phyloP scores from a whole-genome alignment of 768 basidiomycete genomes.

The Lentinula aciculospora region DNA sequence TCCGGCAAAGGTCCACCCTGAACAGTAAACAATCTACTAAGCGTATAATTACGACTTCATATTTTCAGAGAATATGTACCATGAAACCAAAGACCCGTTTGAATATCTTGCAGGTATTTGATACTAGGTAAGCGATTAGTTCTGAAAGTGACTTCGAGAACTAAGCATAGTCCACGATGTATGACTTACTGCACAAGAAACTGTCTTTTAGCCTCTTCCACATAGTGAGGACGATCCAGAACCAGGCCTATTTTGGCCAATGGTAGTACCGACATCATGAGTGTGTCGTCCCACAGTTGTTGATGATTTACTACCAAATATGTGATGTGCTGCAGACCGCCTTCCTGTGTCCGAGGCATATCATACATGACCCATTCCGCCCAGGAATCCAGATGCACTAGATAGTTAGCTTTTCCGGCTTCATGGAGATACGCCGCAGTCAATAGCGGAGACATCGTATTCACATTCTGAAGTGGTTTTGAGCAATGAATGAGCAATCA shows the following conservation, averaged over 20 bases:
- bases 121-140: constrained; percentile 19
- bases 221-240: constrained; percentile 41
- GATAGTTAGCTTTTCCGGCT: constrained; percentile 25
- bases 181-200: constrained; percentile 40
- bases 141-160: background rate
- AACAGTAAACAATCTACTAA: background rate
- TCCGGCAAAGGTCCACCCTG: constrained; percentile 41
- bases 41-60: background rate
- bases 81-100: constrained; percentile 44
- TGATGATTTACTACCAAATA: constrained; percentile 34
- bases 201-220: constrained; percentile 50
- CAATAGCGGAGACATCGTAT: constrained; percentile 50
- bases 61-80: constrained; percentile 20
- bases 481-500: background rate
- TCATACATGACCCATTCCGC: constrained; percentile 48
- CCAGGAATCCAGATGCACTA: constrained; percentile 39
- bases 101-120: constrained; percentile 38
- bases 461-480: constrained; percentile 36
- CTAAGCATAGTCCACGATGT: no score
- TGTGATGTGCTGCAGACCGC: constrained; percentile 43
- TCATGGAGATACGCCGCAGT: constrained; percentile 40
- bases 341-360: constrained; percentile 40
- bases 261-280: constrained; percentile 56
- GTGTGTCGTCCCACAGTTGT: constrained; percentile 53
- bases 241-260: constrained; percentile 50